Conservation (phyloP, 768 basidiomycete species). For the Mycena galopus region DNA sequence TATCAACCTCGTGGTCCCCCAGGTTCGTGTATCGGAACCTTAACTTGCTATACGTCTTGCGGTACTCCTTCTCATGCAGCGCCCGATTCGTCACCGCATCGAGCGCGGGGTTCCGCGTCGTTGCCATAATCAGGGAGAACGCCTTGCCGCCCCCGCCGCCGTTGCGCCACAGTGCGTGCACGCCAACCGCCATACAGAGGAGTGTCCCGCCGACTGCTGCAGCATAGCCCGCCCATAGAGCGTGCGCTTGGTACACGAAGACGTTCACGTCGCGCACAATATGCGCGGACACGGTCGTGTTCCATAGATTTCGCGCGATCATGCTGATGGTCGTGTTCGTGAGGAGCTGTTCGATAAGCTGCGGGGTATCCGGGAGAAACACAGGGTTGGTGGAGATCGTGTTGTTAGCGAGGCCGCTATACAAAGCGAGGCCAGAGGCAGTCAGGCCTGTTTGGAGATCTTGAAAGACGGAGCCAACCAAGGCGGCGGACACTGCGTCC, state of each 20-base stretch:
- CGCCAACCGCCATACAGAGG: background rate
- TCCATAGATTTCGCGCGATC: conserved; percentile 10
- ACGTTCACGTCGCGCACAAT: background rate
- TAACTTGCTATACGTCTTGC: conserved; percentile 12
- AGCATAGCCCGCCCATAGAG: conserved; percentile 14
- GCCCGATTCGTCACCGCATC: conserved; percentile 17
- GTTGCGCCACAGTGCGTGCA: conserved; percentile 18
- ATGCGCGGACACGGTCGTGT: background rate
- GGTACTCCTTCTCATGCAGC: conserved; percentile 18
- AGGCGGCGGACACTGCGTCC: conserved; percentile 4
- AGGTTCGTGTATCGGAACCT: conserved; percentile 12
- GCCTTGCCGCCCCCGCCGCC: conserved; percentile 25
- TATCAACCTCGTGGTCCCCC: background rate
- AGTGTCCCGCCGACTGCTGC: conserved; percentile 7
- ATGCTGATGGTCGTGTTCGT: conserved; percentile 20
- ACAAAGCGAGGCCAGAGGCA: background rate
- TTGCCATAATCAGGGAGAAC: conserved; percentile 22
- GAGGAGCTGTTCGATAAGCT: conserved; percentile 21
- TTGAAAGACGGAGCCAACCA: background rate
- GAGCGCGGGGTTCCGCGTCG: conserved; percentile 16
- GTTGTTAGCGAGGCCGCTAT: conserved; percentile 19
- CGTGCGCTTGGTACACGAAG: conserved; percentile 10
- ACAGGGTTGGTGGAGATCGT: conserved; percentile 1
- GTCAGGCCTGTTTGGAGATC: background rate
- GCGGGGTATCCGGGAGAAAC: conserved; percentile 11